Conservation (phyloP, 192 early-diverging fungal genomes). For the Linnemannia elongata region DNA sequence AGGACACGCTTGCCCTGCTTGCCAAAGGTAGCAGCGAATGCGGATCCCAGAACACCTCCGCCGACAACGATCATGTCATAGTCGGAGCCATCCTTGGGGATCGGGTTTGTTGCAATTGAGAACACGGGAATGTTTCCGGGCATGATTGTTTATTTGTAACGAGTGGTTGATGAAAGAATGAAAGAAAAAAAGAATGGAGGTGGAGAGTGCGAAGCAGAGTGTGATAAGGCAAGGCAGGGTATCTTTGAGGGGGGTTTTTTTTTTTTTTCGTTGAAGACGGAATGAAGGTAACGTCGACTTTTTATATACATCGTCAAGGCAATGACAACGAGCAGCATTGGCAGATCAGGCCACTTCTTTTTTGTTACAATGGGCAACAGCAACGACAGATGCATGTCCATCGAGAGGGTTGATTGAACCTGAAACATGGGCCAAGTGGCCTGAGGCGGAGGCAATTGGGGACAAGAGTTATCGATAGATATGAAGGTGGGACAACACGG, state of each 20-base stretch:
- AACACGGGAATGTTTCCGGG: conserved; percentile 1
- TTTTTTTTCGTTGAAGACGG: background rate
- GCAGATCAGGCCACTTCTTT: conserved; percentile 4
- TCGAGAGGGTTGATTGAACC: background rate
- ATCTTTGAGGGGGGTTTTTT: background rate
- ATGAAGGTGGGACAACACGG: background rate
- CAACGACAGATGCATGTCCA: background rate
- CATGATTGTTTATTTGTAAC: background rate
- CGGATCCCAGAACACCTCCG: conserved; percentile 29
- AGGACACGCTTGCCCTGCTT: conserved; percentile 32
- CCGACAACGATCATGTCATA: conserved; percentile 35
- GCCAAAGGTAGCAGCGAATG: conserved; percentile 30
- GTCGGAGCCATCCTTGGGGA: conserved; percentile 19
- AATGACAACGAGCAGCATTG: background rate
- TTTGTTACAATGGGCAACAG: background rate
- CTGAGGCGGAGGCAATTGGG: conserved; percentile 1
- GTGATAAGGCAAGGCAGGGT: background rate
- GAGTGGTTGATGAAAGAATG: background rate
- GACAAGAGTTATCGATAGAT: background rate
- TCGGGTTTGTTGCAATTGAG: conserved; percentile 11
- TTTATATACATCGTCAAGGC: background rate
- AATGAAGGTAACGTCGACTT: background rate
- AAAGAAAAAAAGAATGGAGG: background rate
- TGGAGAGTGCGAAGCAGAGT: background rate
- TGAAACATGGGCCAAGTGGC: conserved; percentile 6